Percentiles rank a stretch among this genome's conserved stretches.
Evolutionary conservation across 495 filamentous ascomycete species (phyloP).

Genomic region (Penicillium fimorum): DNA sequence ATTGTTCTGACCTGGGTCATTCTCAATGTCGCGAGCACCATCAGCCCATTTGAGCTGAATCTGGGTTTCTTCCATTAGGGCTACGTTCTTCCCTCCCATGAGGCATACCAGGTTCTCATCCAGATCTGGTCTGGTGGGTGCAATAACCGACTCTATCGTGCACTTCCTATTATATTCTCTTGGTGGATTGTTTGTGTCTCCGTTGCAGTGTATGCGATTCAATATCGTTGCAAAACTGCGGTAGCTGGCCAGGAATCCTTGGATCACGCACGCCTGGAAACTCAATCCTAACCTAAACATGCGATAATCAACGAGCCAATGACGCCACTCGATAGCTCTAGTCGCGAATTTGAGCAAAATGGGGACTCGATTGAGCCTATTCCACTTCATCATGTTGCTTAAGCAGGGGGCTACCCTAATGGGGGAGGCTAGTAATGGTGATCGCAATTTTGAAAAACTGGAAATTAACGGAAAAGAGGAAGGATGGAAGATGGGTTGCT

Average conservation of each 20-base stretch:
- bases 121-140: constrained; percentile 50
- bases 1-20: constrained; percentile 46
- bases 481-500: background rate
- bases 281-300: background rate
- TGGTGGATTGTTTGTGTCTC: constrained; percentile 19
- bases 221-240: background rate
- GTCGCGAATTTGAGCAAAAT: background rate
- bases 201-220: background rate
- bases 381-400: background rate
- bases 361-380: background rate
- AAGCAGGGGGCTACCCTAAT: background rate
- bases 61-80: constrained; percentile 44
- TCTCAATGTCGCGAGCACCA: constrained; percentile 41
- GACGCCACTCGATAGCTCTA: background rate
- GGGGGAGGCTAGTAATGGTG: background rate
- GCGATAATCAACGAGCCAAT: background rate
- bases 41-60: constrained; percentile 42
- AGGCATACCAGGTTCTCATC: constrained; percentile 40
- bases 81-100: constrained; percentile 47
- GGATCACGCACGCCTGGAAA: background rate
- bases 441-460: background rate
- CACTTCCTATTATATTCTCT: constrained; percentile 43
- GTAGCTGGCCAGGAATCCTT: background rate
- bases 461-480: background rate
- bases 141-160: constrained; percentile 36